These are phyloP conservation scores for Pseudognaphalium luteoalbum DNA, from an alignment of 129 eudicot genomes.

Conservation along the genomic window DNA sequence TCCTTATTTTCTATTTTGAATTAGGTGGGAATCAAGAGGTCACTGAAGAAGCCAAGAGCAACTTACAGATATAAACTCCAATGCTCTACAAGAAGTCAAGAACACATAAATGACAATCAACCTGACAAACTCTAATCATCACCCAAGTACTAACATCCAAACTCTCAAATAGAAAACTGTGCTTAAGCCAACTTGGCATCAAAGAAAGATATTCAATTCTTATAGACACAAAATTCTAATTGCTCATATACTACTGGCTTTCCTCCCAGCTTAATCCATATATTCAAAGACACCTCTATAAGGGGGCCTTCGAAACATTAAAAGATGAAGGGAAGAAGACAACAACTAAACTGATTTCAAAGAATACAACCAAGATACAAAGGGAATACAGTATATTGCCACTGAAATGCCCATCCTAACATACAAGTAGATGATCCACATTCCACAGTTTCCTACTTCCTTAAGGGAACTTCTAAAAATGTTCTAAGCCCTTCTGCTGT, in stretches of 20 bases:
- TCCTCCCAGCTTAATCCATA: not conserved
- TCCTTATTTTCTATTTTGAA: too few species aligned
- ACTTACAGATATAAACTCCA: not conserved
- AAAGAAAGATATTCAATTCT: not conserved
- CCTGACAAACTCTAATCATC: not conserved
- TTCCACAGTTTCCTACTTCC: not conserved
- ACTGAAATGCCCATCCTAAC: too few species aligned
- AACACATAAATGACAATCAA: not conserved
- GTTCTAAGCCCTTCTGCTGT: not conserved
- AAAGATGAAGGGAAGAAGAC: not conserved
- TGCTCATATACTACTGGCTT: not conserved
- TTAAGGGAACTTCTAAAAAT: too few species aligned
- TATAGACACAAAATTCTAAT: not conserved
- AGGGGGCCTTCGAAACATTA: not conserved
- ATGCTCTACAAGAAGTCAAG: not conserved
- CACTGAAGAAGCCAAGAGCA: not conserved
- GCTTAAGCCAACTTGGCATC: not conserved
- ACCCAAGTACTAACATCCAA: not conserved
- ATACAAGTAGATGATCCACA: not conserved
- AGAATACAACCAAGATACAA: not conserved
- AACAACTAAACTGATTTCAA: not conserved
- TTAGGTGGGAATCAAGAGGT: not conserved
- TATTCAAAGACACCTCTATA: not conserved
- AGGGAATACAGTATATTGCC: too few species aligned
- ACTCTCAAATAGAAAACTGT: not conserved